Base-by-base conservation (phyloP, 2,329 filamentous ascomycete species). In the Anisogramma anomala region DNA sequence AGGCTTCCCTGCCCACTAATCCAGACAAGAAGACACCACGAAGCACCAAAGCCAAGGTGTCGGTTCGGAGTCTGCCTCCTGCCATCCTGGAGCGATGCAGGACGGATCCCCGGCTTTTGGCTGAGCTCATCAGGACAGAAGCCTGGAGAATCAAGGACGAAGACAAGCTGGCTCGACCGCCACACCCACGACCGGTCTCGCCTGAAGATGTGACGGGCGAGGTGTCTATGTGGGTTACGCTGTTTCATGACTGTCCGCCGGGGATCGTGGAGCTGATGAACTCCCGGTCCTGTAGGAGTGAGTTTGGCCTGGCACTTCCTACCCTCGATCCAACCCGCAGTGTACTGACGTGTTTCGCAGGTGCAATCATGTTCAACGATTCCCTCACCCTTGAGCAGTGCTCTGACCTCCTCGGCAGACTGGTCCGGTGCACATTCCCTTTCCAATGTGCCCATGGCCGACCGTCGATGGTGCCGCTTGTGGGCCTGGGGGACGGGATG, bases 291-390 rank as follows among this genome's bases (percentile, higher is more conserved):
- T 91, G 84, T 53, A 70, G 83, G 39, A 84, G 82, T 71, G 55
- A 47, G 64, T 52, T 22, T 8, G 14, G 3, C 15, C n/a, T 2
- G 3, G 0, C 18, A 7, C 4, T 28, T 6, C 6, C 4, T 17
- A 7, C 4, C 26, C 5, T 5, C 4, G 14, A 4, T 7, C 0
- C 19, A 18, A 5, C 9, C 11, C 7, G n/a, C 20, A 20, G 8
- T 11, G 13, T 19, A 6, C 14, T 10, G 3, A 18, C 9, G 13
- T 35, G 4, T 48, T 14, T 52, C 1, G 0, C 13, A 71, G 68
- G 65, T 26, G 83, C 85, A 2, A 78, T 91, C 55, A 89, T 88
- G 83, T 93, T 93, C 60, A 89, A 89, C 50, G 85, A 93, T 52
- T 54, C 62, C 5, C 60, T 91, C 6, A 67, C 66, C 0, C 48